Evolutionary conservation across 1,284 basidiomycete species (phyloP).

Genomic region (Ceratobasidium sp.): DNA sequence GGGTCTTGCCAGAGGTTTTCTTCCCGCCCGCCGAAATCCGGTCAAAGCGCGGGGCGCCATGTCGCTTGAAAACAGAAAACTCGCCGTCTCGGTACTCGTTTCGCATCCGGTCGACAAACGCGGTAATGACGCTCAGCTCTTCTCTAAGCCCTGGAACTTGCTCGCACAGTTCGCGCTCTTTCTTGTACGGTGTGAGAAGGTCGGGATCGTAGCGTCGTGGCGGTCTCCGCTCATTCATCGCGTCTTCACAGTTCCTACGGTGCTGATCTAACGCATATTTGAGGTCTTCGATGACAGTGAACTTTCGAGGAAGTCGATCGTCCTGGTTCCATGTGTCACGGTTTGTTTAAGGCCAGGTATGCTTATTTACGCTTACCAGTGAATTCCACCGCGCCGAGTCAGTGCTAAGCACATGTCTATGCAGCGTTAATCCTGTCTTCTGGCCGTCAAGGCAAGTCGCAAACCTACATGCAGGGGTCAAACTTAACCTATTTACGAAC

Average conservation of each 20-base stretch:
- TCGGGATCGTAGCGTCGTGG: background rate
- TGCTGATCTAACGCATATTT: slow-evolving; percentile 9
- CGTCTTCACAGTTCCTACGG: background rate
- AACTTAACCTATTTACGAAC: too few relatives aligned
- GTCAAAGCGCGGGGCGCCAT: slow-evolving; percentile 12
- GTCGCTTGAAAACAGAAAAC: slow-evolving; percentile 14
- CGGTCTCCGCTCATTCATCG: slow-evolving; percentile 2
- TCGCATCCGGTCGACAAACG: slow-evolving; percentile 25
- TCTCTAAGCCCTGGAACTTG: slow-evolving; percentile 53
- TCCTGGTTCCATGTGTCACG: background rate
- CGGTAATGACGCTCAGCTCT: slow-evolving; percentile 4
- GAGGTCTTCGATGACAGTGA: slow-evolving; percentile 28
- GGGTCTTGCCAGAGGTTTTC: background rate
- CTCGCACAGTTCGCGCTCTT: slow-evolving; percentile 56
- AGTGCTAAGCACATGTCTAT: background rate
- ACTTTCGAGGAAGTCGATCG: background rate
- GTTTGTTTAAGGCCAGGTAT: background rate
- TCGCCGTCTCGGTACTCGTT: slow-evolving; percentile 10
- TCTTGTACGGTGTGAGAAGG: slow-evolving; percentile 7
- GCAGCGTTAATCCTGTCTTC: slow-evolving; percentile 19
- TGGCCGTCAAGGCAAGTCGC: slow-evolving; percentile 28
- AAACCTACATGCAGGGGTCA: background rate
- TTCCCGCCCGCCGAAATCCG: background rate
- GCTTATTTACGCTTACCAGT: background rate
- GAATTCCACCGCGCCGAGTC: slow-evolving; percentile 30